Conservation (phyloP, 2,329 filamentous ascomycete genomes). For the Fusarium compactum region DNA sequence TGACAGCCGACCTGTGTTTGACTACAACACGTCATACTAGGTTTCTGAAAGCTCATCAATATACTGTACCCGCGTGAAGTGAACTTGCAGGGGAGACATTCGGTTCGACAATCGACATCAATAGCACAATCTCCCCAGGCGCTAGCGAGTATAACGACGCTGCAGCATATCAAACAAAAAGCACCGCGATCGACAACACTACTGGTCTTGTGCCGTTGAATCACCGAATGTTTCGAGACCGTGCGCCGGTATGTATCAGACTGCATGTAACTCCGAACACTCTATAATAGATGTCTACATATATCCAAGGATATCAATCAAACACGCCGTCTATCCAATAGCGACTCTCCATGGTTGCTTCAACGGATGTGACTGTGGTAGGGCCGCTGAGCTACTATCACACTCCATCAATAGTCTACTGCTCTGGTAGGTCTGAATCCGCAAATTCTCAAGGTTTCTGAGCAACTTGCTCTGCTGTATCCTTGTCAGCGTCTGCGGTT, state of each 20-base stretch:
- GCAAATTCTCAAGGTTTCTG: conserved; percentile 28
- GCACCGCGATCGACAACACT: conserved; percentile 20
- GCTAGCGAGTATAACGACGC: neutral
- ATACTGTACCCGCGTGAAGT: neutral
- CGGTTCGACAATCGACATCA: neutral
- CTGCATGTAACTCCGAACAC: conserved; percentile 6
- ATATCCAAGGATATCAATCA: conserved; percentile 31
- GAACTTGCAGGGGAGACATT: neutral
- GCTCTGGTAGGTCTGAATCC: neutral
- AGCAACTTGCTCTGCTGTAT: conserved; percentile 12
- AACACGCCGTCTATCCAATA: conserved; percentile 26
- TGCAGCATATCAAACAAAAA: conserved; percentile 13
- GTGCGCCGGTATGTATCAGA: conserved; percentile 17
- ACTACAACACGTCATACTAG: neutral
- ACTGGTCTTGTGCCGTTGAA: conserved; percentile 10
- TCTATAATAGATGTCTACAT: conserved; percentile 27
- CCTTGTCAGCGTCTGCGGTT: conserved; percentile 25
- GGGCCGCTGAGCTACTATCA: conserved; percentile 1
- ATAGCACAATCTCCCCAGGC: neutral
- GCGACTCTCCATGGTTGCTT: neutral
- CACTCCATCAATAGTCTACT: conserved; percentile 6
- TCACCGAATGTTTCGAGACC: conserved; percentile 21
- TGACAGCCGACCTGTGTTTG: neutral
- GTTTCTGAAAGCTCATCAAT: neutral
- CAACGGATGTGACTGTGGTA: conserved; percentile 13